Evolutionary conservation across 768 basidiomycete species (phyloP), one percentile per base, ranked within the genome.

Genomic region (Hericium coralloides): DNA sequence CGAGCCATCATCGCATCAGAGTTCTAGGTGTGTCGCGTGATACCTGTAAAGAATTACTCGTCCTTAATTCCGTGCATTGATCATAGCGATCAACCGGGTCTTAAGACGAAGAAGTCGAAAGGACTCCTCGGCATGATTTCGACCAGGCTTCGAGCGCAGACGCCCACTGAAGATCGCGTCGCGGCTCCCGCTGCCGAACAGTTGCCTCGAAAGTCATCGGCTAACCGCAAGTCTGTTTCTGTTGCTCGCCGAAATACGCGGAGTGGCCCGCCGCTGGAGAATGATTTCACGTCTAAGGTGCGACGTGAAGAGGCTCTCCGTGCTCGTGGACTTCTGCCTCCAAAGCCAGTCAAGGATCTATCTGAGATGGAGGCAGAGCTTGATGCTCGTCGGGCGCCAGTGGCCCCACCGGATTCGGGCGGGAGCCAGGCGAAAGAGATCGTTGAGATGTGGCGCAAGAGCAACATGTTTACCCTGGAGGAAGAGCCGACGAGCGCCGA

Each of bases 251-350:
- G 31, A 31, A 31, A 17, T 17, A 3, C 12, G 45, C 36, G 47
- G 14, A 38, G 14, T 38, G 14, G 37, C 12, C 31, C 43, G 18
- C 26, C 18, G 8, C 60, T 62, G 23, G 18, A 55, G 1, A 52
- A 60, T 20, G 56, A 57, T 18, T 15, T 47, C 14, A 55, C 50
- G 12, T 57, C 61, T 9, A 60, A 15, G 48, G 49, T 31, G 15
- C 60, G 60, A 22, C 59, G 61, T 6, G 56, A 55, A 36, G 54
- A 60, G 14, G 61, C 61, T 1, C 49, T 62, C 6, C 61, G 61
- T 25, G 48, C 59, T 17, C 53, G 56, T 15, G 61, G 61, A 36
- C 52, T 62, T n/a, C 56, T 60, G 4, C 61, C 61, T 45, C 43
- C 43, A n/a, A 20, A n/a, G 20, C 43, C n/a, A 2, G 5, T 51